Evolutionary conservation across 2,329 filamentous ascomycete species (phyloP).

Genomic region (Claviceps sp.): DNA sequence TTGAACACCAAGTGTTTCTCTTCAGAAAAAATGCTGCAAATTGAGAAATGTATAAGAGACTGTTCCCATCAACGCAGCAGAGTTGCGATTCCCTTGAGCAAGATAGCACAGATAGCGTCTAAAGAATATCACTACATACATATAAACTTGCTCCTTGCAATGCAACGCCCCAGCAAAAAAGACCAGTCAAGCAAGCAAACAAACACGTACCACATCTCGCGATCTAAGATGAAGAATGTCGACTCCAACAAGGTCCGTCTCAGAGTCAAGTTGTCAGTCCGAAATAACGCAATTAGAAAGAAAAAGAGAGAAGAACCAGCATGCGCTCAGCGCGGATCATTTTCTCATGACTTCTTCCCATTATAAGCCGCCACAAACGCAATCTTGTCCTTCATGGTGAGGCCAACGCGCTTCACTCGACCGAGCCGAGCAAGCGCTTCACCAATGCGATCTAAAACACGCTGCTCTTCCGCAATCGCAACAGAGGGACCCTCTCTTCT

Average conservation of each 20-base stretch:
- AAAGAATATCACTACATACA: neutral
- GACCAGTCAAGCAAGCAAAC: neutral
- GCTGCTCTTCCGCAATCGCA: slow-evolving; percentile 45
- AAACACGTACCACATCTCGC: neutral
- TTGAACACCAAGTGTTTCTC: too few species aligned
- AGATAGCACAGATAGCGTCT: neutral
- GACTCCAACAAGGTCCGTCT: neutral
- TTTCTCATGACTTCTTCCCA: slow-evolving; percentile 22
- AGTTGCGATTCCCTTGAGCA: too few species aligned
- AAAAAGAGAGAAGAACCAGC: too few species aligned
- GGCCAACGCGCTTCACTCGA: slow-evolving; percentile 73
- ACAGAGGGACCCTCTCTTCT: slow-evolving; percentile 12
- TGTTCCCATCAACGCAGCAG: too few species aligned
- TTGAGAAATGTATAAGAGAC: neutral
- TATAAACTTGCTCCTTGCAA: slow-evolving; percentile 9
- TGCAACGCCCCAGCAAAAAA: slow-evolving; percentile 7
- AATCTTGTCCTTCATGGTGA: slow-evolving; percentile 72
- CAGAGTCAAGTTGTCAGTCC: neutral
- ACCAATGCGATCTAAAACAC: slow-evolving; percentile 62
- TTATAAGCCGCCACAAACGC: slow-evolving; percentile 62
- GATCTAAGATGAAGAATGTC: neutral
- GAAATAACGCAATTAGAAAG: neutral
- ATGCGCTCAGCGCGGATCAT: neutral
- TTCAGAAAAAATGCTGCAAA: neutral
- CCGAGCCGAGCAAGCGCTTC: slow-evolving; percentile 81